A percentile compares a stretch with the other conserved stretches of the same genome.
These are phyloP conservation scores for Russula brevipes DNA, from an alignment of 768 basidiomycete species.

Conservation along the genomic window DNA sequence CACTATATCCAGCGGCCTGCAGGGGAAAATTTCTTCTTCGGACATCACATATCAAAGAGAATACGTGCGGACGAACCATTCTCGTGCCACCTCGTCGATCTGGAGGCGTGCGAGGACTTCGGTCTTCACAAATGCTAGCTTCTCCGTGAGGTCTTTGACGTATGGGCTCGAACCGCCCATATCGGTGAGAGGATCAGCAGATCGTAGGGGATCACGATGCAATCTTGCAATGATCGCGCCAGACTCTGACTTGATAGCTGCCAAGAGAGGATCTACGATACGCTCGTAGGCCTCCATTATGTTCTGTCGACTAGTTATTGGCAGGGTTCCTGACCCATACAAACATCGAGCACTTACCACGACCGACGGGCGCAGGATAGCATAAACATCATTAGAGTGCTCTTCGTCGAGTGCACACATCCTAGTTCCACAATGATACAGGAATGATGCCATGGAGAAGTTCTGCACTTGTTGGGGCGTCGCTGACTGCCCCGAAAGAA, in stretches of 20 bases:
- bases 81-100: conserved; percentile 63
- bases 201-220: conserved; percentile 76
- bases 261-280: conserved; percentile 56
- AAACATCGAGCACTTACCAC: conserved; percentile 41
- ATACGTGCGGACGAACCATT: conserved; percentile 54
- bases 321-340: not conserved
- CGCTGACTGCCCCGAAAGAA: conserved; percentile 68
- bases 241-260: conserved; percentile 75
- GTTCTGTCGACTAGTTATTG: conserved; percentile 36
- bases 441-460: conserved; percentile 66
- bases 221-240: conserved; percentile 73
- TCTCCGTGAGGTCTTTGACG: conserved; percentile 89
- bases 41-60: not conserved
- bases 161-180: conserved; percentile 71
- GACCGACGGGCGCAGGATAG: conserved; percentile 50
- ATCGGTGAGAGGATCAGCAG: conserved; percentile 51
- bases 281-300: conserved; percentile 48
- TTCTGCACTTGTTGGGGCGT: conserved; percentile 78
- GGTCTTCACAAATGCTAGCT: conserved; percentile 71
- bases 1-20: conserved; percentile 45
- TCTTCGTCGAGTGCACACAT: conserved; percentile 64
- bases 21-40: not conserved
- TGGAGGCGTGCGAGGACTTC: conserved; percentile 69
- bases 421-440: conserved; percentile 72
- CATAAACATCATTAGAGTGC: conserved; percentile 54